phyloP scores from a whole-genome alignment of 2,329 filamentous ascomycete genomes.

The Colletotrichum tamarilloi region DNA sequence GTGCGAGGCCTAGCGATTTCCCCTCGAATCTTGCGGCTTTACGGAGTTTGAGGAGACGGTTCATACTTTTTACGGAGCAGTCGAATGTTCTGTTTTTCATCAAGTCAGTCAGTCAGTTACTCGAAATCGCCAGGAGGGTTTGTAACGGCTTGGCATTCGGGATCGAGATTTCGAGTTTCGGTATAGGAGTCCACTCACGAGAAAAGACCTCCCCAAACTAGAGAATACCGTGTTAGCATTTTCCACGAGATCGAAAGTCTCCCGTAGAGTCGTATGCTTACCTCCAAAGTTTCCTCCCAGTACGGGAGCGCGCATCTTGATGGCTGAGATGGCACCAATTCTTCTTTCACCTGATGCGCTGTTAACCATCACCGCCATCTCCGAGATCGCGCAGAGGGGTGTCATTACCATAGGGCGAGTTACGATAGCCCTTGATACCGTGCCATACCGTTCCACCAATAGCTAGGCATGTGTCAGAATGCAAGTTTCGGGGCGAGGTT shows the following conservation, averaged over 20 bases:
- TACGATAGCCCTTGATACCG: conserved; percentile 87
- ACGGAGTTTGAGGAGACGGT: neutral
- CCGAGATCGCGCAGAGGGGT: neutral
- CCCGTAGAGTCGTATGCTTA: neutral
- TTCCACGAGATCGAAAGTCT: neutral
- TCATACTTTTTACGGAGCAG: conserved; percentile 91
- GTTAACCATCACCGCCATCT: conserved; percentile 65
- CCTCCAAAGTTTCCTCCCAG: conserved; percentile 94
- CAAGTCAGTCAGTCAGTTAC: neutral
- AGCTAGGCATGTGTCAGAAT: conserved; percentile 46
- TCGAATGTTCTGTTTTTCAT: conserved; percentile 71
- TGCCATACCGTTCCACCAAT: conserved; percentile 92
- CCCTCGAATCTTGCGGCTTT: neutral
- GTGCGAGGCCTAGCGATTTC: neutral
- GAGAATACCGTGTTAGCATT: neutral
- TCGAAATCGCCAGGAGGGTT: neutral
- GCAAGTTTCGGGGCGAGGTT: neutral
- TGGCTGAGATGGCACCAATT: conserved; percentile 95
- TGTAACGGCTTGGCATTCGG: neutral
- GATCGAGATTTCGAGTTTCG: neutral
- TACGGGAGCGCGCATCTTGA: conserved; percentile 96
- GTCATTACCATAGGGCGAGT: neutral
- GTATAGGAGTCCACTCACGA: conserved; percentile 50
- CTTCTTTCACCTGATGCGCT: conserved; percentile 92
- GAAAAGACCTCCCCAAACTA: conserved; percentile 94